Percentiles rank a stretch among this genome's conserved stretches.
Conservation (phyloP, 2,329 filamentous ascomycete species). For the Epichloe sibirici region DNA sequence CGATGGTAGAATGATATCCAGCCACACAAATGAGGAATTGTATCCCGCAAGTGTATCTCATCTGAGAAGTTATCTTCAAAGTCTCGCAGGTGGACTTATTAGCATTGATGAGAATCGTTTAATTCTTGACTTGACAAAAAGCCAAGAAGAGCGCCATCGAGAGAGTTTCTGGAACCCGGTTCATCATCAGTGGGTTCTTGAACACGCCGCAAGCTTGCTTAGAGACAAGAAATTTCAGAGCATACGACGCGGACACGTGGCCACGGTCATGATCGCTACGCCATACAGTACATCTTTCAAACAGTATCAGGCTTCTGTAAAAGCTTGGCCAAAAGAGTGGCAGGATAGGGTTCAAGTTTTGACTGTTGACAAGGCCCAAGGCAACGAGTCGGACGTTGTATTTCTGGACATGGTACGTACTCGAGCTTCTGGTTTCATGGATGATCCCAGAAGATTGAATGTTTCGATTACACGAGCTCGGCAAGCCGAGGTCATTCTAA, state of each 20-base stretch:
- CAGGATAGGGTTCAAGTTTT: slow-evolving; percentile 25
- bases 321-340: slow-evolving; percentile 15
- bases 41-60: slow-evolving; percentile 18
- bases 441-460: slow-evolving; percentile 31
- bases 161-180: slow-evolving; percentile 29
- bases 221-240: slow-evolving; percentile 1
- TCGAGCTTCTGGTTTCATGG: slow-evolving; percentile 25
- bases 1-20: slow-evolving; percentile 24
- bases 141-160: slow-evolving; percentile 15
- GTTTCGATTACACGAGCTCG: slow-evolving; percentile 33
- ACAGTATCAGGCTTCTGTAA: slow-evolving; percentile 22
- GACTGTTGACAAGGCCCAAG: slow-evolving; percentile 33
- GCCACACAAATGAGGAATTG: slow-evolving; percentile 9
- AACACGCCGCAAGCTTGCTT: slow-evolving; percentile 17
- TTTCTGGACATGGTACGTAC: slow-evolving; percentile 35
- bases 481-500: slow-evolving; percentile 33
- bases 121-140: slow-evolving; percentile 19
- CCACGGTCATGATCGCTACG: slow-evolving; percentile 30
- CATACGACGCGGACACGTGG: slow-evolving; percentile 15
- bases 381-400: slow-evolving; percentile 35
- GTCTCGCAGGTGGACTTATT: slow-evolving; percentile 9
- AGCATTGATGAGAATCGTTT: slow-evolving; percentile 23
- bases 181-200: slow-evolving; percentile 26
- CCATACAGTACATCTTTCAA: slow-evolving; percentile 28
- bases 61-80: slow-evolving; percentile 19